Evolutionary conservation across 2,329 filamentous ascomycete genomes (phyloP).

Genomic region (Plenodomus biglobosus): DNA sequence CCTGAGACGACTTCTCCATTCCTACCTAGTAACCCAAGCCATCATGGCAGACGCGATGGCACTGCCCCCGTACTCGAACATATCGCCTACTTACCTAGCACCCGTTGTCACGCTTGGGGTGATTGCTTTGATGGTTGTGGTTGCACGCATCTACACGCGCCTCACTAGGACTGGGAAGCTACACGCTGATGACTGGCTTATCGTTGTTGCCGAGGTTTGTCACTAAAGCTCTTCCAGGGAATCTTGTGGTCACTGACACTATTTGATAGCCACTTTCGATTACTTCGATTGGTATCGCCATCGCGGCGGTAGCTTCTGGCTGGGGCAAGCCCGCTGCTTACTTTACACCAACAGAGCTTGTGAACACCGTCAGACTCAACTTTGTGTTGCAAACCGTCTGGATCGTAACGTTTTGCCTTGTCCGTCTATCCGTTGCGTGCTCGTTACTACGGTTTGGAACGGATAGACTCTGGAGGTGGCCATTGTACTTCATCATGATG

Average conservation of each 20-base stretch:
- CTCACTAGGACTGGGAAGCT: constrained; percentile 17
- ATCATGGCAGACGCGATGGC: constrained; percentile 6
- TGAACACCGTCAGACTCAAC: constrained; percentile 17
- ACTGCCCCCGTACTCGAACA: constrained; percentile 24
- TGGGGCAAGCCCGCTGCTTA: constrained; percentile 29
- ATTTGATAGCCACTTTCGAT: constrained; percentile 17
- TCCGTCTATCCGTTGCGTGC: constrained; percentile 29
- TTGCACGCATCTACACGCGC: constrained; percentile 26
- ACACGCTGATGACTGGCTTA: constrained; percentile 31
- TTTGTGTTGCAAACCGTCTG: constrained; percentile 31
- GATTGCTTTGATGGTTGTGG: constrained; percentile 21
- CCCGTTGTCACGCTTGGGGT: constrained; percentile 22
- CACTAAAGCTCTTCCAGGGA: neutral
- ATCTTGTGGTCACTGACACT: neutral
- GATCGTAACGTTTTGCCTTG: constrained; percentile 25
- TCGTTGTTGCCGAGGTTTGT: constrained; percentile 25
- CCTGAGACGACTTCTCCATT: neutral
- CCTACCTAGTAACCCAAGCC: neutral
- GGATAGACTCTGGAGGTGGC: constrained; percentile 19
- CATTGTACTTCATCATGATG: constrained; percentile 26
- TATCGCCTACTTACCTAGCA: constrained; percentile 20
- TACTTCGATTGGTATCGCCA: constrained; percentile 14
- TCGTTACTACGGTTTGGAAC: constrained; percentile 27
- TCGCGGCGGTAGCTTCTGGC: constrained; percentile 18
- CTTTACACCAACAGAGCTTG: constrained; percentile 15